Conservation (phyloP, 345 rosid genomes). For the Turritis glabra region DNA sequence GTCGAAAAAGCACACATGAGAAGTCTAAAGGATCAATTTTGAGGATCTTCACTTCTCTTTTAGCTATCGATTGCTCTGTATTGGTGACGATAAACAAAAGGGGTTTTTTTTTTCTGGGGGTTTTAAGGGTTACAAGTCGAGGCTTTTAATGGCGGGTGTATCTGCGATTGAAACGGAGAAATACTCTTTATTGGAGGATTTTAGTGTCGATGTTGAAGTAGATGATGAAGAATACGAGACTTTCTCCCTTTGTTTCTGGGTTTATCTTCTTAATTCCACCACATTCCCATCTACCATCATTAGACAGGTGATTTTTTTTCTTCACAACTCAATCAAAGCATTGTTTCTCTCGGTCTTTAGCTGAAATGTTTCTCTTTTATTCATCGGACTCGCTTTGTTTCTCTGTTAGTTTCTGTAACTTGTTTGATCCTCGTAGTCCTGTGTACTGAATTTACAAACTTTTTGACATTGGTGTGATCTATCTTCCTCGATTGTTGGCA, state of each 20-base stretch:
- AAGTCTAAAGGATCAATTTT: constrained; percentile 2
- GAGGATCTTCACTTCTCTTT: background rate
- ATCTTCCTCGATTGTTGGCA: background rate
- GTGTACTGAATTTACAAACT: background rate
- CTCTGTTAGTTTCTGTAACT: background rate
- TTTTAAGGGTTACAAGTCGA: constrained; percentile 30
- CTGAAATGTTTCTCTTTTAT: constrained; percentile 1
- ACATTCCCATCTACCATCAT: constrained; percentile 50
- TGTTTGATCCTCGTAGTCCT: background rate
- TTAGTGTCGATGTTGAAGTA: constrained; percentile 42
- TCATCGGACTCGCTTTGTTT: background rate
- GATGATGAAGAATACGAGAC: constrained; percentile 40
- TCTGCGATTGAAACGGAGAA: constrained; percentile 33
- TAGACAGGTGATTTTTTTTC: constrained; percentile 45
- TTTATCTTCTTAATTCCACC: constrained; percentile 51
- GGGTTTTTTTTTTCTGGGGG: background rate
- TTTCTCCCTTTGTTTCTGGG: constrained; percentile 64
- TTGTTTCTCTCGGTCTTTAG: background rate
- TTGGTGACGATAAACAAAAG: background rate
- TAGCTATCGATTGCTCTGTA: constrained; percentile 5
- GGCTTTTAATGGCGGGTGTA: constrained; percentile 34
- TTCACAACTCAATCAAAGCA: background rate
- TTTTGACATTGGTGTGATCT: background rate
- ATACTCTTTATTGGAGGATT: constrained; percentile 49
- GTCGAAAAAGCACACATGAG: no score